Evolutionary conservation across 2,329 filamentous ascomycete genomes (phyloP), one percentile per base, ranked within the genome.

Genomic region (Phaeosphaeria sp.): DNA sequence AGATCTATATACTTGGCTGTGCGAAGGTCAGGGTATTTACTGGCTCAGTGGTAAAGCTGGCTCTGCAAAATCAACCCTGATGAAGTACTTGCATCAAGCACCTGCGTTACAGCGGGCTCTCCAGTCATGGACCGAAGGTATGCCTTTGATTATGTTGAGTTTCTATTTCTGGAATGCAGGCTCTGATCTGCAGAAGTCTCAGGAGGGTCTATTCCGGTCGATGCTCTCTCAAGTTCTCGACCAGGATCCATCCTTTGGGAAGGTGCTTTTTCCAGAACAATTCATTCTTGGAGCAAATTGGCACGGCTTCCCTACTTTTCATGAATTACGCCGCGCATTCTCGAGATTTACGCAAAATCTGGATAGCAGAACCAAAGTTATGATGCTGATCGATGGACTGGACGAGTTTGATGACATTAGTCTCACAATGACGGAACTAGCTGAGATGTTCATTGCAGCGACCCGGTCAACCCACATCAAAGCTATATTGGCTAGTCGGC

Each of bases 61-160:
- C 78, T 79, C 78, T 21, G 80, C 79, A n/a, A 82, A 82, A 55
- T 81, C 79, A 0, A 82, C 78, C 0, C 53, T 82, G 13, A 79
- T 82, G 76, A 82, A 81, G 55, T 76, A 77, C 48, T 67, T 81
- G 3, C 69, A 59, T 46, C 63, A 73, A 22, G 66, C 7, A 15
- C 7, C 7, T 3, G 30, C 30, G 11, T 11, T 36, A 15, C 7
- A 13, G 13, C 3, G 3, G 30, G 11, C 7, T 13, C 30, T 36
- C 30, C 6, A 36, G 30, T 13, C 30, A 3, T 36, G 30, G 30
- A 11, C 30, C 13, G 30, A 11, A 13, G 30, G 13, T 36, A 3
- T 11, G 9, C 9, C 7, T 3, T 15, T 36, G 30, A 36, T 36
- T 11, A 36, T 36, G 13, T 3, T 15, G 7, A 11, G 13, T 3